Conservation (phyloP, 164 flowering plant species). For the Berberis thunbergii region DNA sequence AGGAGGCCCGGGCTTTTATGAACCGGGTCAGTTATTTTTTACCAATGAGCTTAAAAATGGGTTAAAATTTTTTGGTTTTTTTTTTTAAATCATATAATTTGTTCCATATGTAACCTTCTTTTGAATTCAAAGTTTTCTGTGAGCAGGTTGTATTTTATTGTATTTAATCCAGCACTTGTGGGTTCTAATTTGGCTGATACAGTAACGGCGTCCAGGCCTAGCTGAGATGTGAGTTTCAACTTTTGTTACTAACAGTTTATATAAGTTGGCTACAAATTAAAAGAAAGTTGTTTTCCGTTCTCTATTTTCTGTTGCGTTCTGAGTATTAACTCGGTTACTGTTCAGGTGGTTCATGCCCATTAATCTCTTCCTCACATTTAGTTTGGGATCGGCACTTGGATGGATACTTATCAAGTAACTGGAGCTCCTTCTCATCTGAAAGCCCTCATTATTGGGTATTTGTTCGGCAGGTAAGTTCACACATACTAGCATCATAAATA, state of each 20-base stretch:
- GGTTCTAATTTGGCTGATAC: constrained; percentile 11
- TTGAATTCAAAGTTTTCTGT: background rate
- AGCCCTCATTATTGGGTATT: constrained; percentile 63
- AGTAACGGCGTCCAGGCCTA: constrained; percentile 46
- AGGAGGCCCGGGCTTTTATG: constrained; percentile 37
- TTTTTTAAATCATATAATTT: background rate
- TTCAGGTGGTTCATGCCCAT: constrained; percentile 93
- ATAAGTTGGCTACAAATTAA: background rate
- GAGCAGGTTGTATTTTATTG: constrained; percentile 61
- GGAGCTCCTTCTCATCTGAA: constrained; percentile 51
- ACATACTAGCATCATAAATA: too few species aligned
- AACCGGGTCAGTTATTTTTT: constrained; percentile 29
- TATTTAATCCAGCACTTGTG: constrained; percentile 3
- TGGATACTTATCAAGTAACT: constrained; percentile 2
- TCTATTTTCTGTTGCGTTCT: background rate
- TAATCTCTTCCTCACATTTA: constrained; percentile 54
- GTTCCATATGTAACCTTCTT: background rate
- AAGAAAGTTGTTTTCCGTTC: background rate
- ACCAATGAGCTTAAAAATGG: background rate
- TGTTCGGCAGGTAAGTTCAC: constrained; percentile 59
- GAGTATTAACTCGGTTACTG: background rate
- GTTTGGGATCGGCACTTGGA: constrained; percentile 27
- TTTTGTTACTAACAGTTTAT: background rate
- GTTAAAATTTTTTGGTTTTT: too few species aligned
- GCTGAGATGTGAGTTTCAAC: constrained; percentile 32